Evolutionary conservation across 768 basidiomycete genomes (phyloP).

Genomic region (Boletellus emodensis): DNA sequence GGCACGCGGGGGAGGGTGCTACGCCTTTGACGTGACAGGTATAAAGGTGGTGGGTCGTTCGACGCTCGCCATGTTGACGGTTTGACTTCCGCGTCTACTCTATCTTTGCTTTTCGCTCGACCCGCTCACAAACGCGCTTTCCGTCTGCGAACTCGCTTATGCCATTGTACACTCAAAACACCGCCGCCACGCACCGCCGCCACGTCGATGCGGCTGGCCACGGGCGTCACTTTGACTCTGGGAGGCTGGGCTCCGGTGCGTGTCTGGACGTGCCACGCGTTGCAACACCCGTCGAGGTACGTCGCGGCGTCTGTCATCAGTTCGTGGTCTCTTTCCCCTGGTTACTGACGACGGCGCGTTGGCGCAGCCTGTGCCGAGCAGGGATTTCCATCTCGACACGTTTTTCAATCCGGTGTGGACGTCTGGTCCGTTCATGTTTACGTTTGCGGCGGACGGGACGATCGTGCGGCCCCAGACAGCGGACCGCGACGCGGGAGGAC

Average conservation of each 20-base stretch:
- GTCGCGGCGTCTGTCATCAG: not conserved
- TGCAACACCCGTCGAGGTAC: conserved; percentile 1
- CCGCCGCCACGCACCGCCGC: not conserved
- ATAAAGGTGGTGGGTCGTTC: not conserved
- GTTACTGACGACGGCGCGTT: not conserved
- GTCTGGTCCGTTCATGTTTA: conserved; percentile 21
- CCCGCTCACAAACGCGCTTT: not conserved
- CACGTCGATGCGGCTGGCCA: not conserved
- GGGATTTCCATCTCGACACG: conserved; percentile 50
- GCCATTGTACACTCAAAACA: not conserved
- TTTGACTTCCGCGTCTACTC: not conserved
- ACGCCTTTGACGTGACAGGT: not conserved
- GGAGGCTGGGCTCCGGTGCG: not conserved
- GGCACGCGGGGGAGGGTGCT: not conserved
- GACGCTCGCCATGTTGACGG: not conserved
- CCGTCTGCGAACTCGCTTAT: not conserved
- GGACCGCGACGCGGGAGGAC: no score
- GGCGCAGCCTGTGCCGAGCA: not conserved
- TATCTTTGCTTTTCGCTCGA: not conserved
- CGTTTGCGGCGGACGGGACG: conserved; percentile 18
- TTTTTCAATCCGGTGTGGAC: conserved; percentile 40
- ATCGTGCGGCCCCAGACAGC: conserved; percentile 6
- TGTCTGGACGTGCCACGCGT: not conserved
- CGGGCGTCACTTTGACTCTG: not conserved
- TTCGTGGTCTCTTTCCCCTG: no score